These are phyloP conservation scores for Plantago major DNA, from an alignment of 257 asterid species.

Conservation along the genomic window DNA sequence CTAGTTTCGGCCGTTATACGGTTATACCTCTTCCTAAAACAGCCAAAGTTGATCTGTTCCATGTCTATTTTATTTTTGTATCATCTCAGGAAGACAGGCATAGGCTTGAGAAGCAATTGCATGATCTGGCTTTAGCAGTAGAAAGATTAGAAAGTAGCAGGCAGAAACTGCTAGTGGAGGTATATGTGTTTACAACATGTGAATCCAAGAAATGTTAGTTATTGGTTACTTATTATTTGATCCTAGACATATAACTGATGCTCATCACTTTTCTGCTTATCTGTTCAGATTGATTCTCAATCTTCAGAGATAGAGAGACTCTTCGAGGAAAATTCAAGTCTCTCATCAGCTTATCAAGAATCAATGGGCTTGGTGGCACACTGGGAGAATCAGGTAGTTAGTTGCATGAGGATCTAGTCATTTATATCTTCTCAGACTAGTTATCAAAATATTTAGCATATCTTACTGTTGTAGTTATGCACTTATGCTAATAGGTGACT, in stretches of 20 bases:
- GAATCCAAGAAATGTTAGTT: conserved; percentile 22
- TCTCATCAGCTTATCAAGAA: conserved; percentile 77
- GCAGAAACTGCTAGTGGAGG: conserved; percentile 89
- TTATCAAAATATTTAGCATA: conserved; percentile 10
- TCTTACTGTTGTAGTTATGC: neutral
- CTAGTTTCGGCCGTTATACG: neutral
- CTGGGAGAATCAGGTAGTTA: conserved; percentile 88
- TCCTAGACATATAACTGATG: conserved; percentile 8
- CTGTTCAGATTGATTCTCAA: conserved; percentile 84
- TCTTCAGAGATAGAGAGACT: conserved; percentile 92
- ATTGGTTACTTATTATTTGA: conserved; percentile 6
- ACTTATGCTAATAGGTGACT: neutral
- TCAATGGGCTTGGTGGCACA: conserved; percentile 57
- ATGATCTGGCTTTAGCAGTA: conserved; percentile 88
- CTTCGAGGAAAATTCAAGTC: conserved; percentile 79
- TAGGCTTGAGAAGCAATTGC: conserved; percentile 88
- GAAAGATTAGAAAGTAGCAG: conserved; percentile 91
- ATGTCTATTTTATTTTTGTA: neutral
- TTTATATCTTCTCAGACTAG: conserved; percentile 10
- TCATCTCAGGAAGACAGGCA: conserved; percentile 72
- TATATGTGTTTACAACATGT: conserved; percentile 22
- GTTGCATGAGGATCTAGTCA: conserved; percentile 1
- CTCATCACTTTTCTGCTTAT: conserved; percentile 21
- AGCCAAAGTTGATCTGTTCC: conserved; percentile 12
- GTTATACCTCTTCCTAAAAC: neutral